Evolutionary conservation across 2,329 filamentous ascomycete genomes (phyloP), one percentile per base, ranked within the genome.

Genomic region (Ceratocystis colombiana): DNA sequence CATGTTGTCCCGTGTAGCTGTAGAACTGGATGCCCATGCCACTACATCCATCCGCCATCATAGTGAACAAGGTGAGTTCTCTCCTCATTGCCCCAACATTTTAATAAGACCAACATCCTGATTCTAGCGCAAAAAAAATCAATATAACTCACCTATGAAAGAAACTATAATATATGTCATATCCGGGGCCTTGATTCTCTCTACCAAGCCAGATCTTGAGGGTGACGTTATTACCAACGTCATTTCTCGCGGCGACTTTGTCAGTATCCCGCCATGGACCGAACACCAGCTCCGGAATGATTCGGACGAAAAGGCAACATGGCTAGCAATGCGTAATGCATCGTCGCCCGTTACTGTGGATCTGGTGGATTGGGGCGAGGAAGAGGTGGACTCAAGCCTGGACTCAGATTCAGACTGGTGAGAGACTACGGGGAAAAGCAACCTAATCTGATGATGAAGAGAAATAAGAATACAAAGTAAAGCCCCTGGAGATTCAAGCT

Each of bases 281-380:
- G 86, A 90, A 72, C 86, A 90, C 74, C 86, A 89, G 72, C 80
- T 86, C 65, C 77, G 85, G 22, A 90, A 90, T 70, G 82, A 88
- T 46, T 80, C 80, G 1, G 82, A 85, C 55, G 73, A 71, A 62
- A 83, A 87, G 61, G 76, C 87, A 1, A 80, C 84, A 46, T 88
- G 86, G 84, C 80, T 88, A 10, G 80, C 89, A 57, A 83, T 84
- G 4, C 79, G 86, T 25, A 84, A 81, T 69, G 87, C 86, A 0
- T 73, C 80, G 1, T 77, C 78, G 66, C 86, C 86, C 0, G 78
- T 84, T 1, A 84, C 87, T 5, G 83, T 84, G 30, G 84, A 86
- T 71, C 70, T 89, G 66, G 78, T 80, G 10, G 83, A 80, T 25
- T 89, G 86, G 86, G 82, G 82, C 67, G 81, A 80, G 8, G 73